A percentile compares a stretch with the other conserved stretches of the same genome.
Evolutionary conservation across 2,329 filamentous ascomycete species (phyloP).

Genomic region (Cladosporium sp.): DNA sequence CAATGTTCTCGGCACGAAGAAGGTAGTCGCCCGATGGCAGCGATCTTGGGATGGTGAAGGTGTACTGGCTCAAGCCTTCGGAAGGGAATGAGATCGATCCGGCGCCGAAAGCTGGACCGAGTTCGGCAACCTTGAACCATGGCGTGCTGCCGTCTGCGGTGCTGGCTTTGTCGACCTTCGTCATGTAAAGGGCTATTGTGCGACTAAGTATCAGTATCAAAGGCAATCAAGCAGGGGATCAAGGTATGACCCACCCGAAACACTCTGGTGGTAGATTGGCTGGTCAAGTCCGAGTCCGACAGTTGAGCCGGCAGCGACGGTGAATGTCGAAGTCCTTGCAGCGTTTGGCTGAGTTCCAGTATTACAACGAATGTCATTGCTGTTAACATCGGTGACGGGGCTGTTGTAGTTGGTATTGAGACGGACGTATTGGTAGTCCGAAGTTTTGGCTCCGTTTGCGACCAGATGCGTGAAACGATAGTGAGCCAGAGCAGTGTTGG

Average conservation of each 20-base stretch:
- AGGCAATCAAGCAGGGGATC: not conserved
- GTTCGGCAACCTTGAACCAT: conserved; percentile 52
- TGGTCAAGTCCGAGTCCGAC: conserved; percentile 18
- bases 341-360: conserved; percentile 15
- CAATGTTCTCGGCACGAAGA: conserved; percentile 52
- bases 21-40: conserved; percentile 53
- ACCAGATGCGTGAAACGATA: conserved; percentile 33
- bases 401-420: conserved; percentile 43
- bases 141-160: conserved; percentile 29
- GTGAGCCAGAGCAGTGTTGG: conserved; percentile 27
- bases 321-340: conserved; percentile 32
- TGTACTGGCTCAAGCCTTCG: conserved; percentile 11
- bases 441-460: conserved; percentile 41
- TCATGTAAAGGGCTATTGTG: conserved; percentile 39
- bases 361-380: conserved; percentile 49
- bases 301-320: conserved; percentile 16
- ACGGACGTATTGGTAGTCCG: conserved; percentile 47
- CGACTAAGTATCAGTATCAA: conserved; percentile 36
- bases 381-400: conserved; percentile 47
- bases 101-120: conserved; percentile 7
- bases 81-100: conserved; percentile 13
- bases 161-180: conserved; percentile 42
- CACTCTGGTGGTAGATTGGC: conserved; percentile 10
- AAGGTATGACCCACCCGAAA: not conserved
- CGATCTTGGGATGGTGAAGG: conserved; percentile 44